Conservation (phyloP, 768 basidiomycete species). For the Russula griseocarnosa region DNA sequence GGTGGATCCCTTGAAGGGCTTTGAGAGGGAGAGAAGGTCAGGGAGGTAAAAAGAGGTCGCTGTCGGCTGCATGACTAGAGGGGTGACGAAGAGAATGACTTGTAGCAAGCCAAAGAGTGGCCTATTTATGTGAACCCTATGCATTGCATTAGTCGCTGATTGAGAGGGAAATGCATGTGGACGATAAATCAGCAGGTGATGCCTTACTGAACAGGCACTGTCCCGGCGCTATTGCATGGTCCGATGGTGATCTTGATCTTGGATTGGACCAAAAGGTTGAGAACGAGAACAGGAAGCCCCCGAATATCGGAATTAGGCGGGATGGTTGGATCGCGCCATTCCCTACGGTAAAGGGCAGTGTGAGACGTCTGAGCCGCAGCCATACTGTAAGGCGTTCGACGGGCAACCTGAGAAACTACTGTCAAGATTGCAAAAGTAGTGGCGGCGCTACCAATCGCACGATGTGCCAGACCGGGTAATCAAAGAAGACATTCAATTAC, state of each 20-base stretch:
- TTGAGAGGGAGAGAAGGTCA: conserved; percentile 49
- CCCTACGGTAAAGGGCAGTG: conserved; percentile 11
- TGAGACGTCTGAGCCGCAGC: not conserved
- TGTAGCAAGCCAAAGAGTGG: not conserved
- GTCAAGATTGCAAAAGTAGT: not conserved
- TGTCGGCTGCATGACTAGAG: conserved; percentile 2
- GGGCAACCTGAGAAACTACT: not conserved
- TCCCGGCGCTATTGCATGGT: conserved; percentile 1
- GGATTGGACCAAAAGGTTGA: conserved; percentile 9
- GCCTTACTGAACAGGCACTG: not conserved
- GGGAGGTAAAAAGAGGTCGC: conserved; percentile 48
- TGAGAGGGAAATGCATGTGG: not conserved
- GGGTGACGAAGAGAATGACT: not conserved
- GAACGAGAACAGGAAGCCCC: not conserved
- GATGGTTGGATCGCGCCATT: not conserved
- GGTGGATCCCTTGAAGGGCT: conserved; percentile 44
- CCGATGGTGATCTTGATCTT: conserved; percentile 14
- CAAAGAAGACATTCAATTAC: not conserved
- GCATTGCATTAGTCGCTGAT: conserved; percentile 16
- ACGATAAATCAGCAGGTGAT: not conserved
- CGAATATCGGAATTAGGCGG: conserved; percentile 4
- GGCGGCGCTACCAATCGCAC: not conserved
- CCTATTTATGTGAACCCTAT: conserved; percentile 13
- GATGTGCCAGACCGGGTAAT: not conserved
- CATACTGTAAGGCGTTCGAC: not conserved